Base-by-base conservation (phyloP, 768 basidiomycete species). In the Auriscalpium microsporum region DNA sequence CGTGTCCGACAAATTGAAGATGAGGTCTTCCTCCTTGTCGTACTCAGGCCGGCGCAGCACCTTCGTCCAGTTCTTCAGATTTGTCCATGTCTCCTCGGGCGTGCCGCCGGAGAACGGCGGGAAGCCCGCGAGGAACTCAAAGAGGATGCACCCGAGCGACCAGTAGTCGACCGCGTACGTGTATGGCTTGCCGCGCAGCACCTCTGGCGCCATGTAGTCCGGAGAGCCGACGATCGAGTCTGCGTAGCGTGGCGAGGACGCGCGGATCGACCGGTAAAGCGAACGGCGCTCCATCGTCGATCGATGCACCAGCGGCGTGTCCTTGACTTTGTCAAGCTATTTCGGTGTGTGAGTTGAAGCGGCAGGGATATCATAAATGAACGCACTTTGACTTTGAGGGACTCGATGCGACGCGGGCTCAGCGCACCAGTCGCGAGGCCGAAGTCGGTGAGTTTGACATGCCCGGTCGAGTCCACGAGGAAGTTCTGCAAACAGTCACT, bases 81-180 rank as follows among this genome's bases (percentile, higher is more conserved):
- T 98, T 14, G 92, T 92, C 96, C 96, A 99, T 0, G 96, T 99
- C 71, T 99, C 96, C 61, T 99, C 94, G 0, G 94, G 89, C 0
- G 88, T 93, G 42, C 87, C 82, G 16, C 96, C 96, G 48, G 91
- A 96, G 74, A 99, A 99, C 2, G 96, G 96, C 11, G 96, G 96
- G 73, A 96, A 99, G 28, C 96, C 95, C 1, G 92, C 89, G 14
- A 95, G 75, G 69, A 95, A 94, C 73, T 99, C 96, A 72, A 97
- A 99, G 23, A 99, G 74, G 63, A 99, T 98, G 69, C 96, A 98
- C 7, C 96, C 96, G 8, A 99, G 79, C 1, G 93, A 95, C 96
- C 96, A 98, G 63, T 89, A 98, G 71, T 99, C 96, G 48, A 98
- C 96, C 0, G 91, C 90, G 69, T 88, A 97, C 0, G 87, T 87